Evolutionary conservation across 108 stramenopile genomes (phyloP).

Genomic region (Cyclotella atomus): DNA sequence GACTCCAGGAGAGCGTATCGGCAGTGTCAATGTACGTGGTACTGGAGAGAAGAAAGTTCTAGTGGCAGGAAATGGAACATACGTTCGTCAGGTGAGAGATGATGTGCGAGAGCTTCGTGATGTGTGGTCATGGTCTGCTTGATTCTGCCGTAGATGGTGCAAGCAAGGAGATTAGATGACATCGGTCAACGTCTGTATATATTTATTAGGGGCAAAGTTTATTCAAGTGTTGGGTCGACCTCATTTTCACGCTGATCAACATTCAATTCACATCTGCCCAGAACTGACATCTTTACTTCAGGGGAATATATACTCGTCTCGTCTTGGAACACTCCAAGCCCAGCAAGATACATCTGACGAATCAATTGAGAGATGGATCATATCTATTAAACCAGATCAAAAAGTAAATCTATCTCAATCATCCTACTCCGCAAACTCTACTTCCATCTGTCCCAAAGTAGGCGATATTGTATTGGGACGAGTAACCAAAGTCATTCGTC

Average conservation of each 20-base stretch:
- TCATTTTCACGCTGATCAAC: too few species aligned
- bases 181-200: too few species aligned
- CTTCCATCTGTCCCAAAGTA: slow-evolving; percentile 35
- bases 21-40: slow-evolving; percentile 49
- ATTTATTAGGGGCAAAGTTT: too few species aligned
- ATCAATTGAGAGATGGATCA: slow-evolving; percentile 19
- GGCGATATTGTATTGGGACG: slow-evolving; percentile 71
- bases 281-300: too few species aligned
- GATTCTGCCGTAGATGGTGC: not conserved
- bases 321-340: slow-evolving; percentile 54
- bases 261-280: too few species aligned
- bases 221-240: too few species aligned
- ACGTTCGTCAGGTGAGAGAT: slow-evolving; percentile 37
- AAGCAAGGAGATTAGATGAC: too few species aligned
- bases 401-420: slow-evolving; percentile 27
- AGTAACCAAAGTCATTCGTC: slow-evolving; percentile 62
- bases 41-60: slow-evolving; percentile 7
- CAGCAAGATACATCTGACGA: slow-evolving; percentile 7
- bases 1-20: slow-evolving; percentile 81
- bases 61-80: slow-evolving; percentile 69
- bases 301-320: slow-evolving; percentile 66
- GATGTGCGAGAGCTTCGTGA: not conserved
- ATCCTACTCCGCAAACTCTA: slow-evolving; percentile 4
- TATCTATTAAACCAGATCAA: slow-evolving; percentile 12
- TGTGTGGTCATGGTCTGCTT: not conserved